A percentile compares a stretch with the other conserved stretches of the same genome.
These are phyloP conservation scores for Phytopythium oedochilum DNA, from an alignment of 352 stramenopile genomes.

Conservation along the genomic window DNA sequence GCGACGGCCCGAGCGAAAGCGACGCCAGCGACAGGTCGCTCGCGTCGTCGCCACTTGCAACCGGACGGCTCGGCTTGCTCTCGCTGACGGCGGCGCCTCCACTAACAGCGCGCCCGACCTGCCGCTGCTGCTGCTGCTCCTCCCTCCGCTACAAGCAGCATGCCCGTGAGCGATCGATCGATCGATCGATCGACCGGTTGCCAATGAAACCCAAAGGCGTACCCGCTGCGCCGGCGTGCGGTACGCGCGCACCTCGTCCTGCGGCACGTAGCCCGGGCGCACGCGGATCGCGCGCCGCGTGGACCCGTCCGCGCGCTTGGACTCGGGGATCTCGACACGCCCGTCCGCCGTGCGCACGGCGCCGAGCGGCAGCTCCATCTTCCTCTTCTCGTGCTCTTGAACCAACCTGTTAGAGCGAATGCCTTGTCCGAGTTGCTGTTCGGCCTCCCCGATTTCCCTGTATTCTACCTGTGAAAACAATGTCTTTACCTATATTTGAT, in stretches of 20 bases:
- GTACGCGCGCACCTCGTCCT: slow-evolving; percentile 82
- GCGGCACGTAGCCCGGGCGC: slow-evolving; percentile 72
- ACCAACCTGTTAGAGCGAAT: too few relatives aligned
- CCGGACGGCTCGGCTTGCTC: neutral
- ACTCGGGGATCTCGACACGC: slow-evolving; percentile 60
- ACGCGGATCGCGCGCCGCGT: slow-evolving; percentile 78
- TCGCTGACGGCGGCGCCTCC: neutral
- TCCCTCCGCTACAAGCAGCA: slow-evolving; percentile 1
- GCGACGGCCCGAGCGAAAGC: neutral
- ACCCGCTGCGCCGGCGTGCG: slow-evolving; percentile 66
- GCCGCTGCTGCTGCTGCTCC: neutral
- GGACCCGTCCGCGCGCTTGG: slow-evolving; percentile 60
- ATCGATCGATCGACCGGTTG: neutral
- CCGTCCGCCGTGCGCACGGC: slow-evolving; percentile 59
- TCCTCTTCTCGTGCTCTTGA: slow-evolving; percentile 7
- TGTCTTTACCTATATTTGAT: neutral
- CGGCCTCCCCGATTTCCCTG: too few relatives aligned
- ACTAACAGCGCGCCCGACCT: neutral
- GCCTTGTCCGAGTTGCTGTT: too few relatives aligned
- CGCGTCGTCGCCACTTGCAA: neutral
- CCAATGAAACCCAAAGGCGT: neutral
- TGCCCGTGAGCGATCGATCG: neutral
- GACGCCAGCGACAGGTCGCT: slow-evolving; percentile 1
- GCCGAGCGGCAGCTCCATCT: slow-evolving; percentile 38
- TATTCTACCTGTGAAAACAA: too few relatives aligned